These are phyloP conservation scores for Pyrrhoderma noxium DNA, from an alignment of 1,284 basidiomycete genomes.

Conservation along the genomic window DNA sequence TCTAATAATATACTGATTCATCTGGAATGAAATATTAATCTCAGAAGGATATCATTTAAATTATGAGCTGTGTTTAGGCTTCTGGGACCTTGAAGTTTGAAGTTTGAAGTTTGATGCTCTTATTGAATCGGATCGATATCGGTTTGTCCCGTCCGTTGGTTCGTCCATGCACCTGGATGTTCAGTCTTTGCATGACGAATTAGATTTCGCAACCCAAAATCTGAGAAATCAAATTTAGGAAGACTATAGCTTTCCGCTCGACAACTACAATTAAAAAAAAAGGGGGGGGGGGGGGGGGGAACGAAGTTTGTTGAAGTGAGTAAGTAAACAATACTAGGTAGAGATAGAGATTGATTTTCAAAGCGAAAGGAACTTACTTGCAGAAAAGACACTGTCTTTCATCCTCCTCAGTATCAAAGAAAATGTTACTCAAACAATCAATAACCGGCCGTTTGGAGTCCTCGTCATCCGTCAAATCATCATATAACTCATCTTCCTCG, in stretches of 20 bases:
- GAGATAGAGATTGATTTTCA: too few species aligned
- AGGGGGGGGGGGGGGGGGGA: too few species aligned
- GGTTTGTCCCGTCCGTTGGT: too few species aligned
- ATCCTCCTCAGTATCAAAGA: conserved; percentile 12
- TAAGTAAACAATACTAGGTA: too few species aligned
- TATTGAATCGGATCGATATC: too few species aligned
- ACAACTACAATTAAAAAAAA: background rate
- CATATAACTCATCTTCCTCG: conserved; percentile 10
- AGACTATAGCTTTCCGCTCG: conserved; percentile 8
- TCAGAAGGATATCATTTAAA: background rate
- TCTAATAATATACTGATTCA: too few species aligned
- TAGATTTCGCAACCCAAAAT: conserved; percentile 11
- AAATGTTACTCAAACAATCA: conserved; percentile 12
- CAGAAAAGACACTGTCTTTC: conserved; percentile 12
- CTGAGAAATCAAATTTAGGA: conserved; percentile 8
- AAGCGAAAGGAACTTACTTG: conserved; percentile 14
- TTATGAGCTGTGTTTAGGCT: too few species aligned
- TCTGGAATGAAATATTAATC: background rate
- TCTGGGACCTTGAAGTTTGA: too few species aligned
- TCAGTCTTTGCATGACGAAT: conserved; percentile 10
- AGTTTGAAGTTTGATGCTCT: too few species aligned
- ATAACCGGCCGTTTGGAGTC: conserved; percentile 5
- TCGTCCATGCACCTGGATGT: conserved; percentile 10
- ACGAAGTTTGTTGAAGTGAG: too few species aligned
- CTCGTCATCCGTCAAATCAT: conserved; percentile 16